These are phyloP conservation scores for Vinca minor DNA, from an alignment of 257 asterid genomes.

Conservation along the genomic window DNA sequence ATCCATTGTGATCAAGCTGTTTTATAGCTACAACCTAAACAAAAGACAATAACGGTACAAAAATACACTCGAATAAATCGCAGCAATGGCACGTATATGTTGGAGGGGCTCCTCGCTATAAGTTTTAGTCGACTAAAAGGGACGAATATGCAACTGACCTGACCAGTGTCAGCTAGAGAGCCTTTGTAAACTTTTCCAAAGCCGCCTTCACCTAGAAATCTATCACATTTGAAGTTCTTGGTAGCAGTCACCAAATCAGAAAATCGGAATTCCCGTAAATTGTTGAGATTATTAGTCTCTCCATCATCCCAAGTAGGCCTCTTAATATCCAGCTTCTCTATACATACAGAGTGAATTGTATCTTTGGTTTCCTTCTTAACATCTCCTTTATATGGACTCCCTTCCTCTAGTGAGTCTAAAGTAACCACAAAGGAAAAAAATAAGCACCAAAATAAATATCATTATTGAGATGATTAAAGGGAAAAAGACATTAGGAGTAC, in stretches of 20 bases:
- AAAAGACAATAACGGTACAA: neutral
- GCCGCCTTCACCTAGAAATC: conserved; percentile 71
- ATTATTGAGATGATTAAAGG: conserved; percentile 1
- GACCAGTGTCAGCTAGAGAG: conserved; percentile 31
- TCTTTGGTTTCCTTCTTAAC: conserved; percentile 30
- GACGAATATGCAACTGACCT: conserved; percentile 38
- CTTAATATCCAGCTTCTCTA: conserved; percentile 10
- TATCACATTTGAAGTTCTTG: conserved; percentile 39
- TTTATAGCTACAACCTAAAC: conserved; percentile 66
- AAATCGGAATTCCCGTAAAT: conserved; percentile 24
- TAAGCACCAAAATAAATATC: neutral
- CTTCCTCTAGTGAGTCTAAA: conserved; percentile 31
- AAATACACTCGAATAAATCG: neutral
- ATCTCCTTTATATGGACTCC: conserved; percentile 22
- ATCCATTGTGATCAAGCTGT: conserved; percentile 60
- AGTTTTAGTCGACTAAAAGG: neutral
- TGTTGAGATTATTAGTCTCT: conserved; percentile 16
- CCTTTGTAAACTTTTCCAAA: conserved; percentile 72
- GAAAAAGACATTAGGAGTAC: conserved; percentile 9
- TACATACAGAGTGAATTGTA: conserved; percentile 25
- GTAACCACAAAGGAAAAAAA: conserved; percentile 15
- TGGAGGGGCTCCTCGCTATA: neutral
- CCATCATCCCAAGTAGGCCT: conserved; percentile 17
- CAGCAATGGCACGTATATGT: too few relatives aligned
- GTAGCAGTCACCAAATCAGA: conserved; percentile 42